Percentiles rank a stretch among this genome's conserved stretches.
Evolutionary conservation across 2,329 filamentous ascomycete species (phyloP).

Genomic region (Ascochyta clinopodiicola): DNA sequence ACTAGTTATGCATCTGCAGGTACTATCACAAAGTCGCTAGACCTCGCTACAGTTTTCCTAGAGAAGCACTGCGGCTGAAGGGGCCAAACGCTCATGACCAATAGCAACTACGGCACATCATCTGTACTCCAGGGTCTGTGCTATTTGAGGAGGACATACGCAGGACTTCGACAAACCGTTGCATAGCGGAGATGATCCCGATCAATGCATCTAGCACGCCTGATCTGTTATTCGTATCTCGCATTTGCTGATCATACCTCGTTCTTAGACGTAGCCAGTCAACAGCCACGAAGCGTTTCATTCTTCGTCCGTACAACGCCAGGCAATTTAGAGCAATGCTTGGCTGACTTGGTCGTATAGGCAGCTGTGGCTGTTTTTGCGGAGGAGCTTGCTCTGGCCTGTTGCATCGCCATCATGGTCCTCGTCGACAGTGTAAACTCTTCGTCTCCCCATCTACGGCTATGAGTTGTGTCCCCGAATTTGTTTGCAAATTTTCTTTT

Average conservation of each 20-base stretch:
- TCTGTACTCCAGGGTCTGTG: background rate
- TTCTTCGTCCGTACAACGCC: background rate
- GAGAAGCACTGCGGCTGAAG: background rate
- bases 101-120: background rate
- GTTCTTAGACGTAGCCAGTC: background rate
- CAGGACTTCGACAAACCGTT: background rate
- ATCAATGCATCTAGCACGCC: background rate
- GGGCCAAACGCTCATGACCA: background rate
- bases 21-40: background rate
- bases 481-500: background rate
- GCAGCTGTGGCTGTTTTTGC: background rate
- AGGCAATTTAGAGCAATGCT: background rate
- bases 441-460: background rate
- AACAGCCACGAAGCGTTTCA: background rate
- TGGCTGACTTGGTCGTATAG: background rate
- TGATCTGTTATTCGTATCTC: background rate
- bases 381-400: background rate
- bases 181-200: background rate
- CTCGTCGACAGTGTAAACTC: background rate
- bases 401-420: background rate
- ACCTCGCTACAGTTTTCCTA: background rate
- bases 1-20: background rate
- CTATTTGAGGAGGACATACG: background rate
- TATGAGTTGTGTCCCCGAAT: background rate
- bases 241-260: background rate